Conservation (phyloP, 768 basidiomycete genomes). For the Boletus rubescentipes region DNA sequence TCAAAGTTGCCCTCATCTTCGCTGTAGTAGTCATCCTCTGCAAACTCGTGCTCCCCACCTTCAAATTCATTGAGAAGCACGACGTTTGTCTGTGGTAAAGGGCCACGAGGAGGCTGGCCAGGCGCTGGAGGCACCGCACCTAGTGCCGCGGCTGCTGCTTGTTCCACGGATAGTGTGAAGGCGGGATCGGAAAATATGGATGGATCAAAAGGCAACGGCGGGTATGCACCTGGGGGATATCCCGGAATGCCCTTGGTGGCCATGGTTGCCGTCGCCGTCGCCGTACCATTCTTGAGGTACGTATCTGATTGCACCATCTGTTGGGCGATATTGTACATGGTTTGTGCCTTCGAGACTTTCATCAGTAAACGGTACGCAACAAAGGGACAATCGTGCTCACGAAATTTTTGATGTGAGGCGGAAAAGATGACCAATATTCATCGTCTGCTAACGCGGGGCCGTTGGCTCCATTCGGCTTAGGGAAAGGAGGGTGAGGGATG, state of each 20-base stretch:
- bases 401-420: slow-evolving; percentile 66
- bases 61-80: slow-evolving; percentile 41
- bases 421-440: slow-evolving; percentile 69
- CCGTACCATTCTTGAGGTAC: slow-evolving; percentile 37
- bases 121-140: slow-evolving; percentile 29
- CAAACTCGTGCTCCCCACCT: slow-evolving; percentile 36
- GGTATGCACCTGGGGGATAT: slow-evolving; percentile 43
- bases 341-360: slow-evolving; percentile 47
- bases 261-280: slow-evolving; percentile 29
- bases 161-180: slow-evolving; percentile 51
- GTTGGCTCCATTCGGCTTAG: slow-evolving; percentile 24
- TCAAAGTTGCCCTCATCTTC: slow-evolving; percentile 46
- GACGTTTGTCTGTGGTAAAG: slow-evolving; percentile 34
- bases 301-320: slow-evolving; percentile 54
- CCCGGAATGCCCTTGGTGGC: slow-evolving; percentile 36
- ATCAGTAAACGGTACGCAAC: slow-evolving; percentile 28
- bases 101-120: slow-evolving; percentile 33
- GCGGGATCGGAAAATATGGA: slow-evolving; percentile 55
- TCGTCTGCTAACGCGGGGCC: slow-evolving; percentile 43
- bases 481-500: slow-evolving; percentile 16
- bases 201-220: slow-evolving; percentile 48
- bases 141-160: slow-evolving; percentile 41
- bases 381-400: slow-evolving; percentile 43
- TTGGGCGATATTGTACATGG: slow-evolving; percentile 69
- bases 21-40: slow-evolving; percentile 46